A percentile compares a stretch with the other conserved stretches of the same genome.
phyloP scores from a whole-genome alignment of 176 grass and related monocot genomes.

The Olyra latifolia region DNA sequence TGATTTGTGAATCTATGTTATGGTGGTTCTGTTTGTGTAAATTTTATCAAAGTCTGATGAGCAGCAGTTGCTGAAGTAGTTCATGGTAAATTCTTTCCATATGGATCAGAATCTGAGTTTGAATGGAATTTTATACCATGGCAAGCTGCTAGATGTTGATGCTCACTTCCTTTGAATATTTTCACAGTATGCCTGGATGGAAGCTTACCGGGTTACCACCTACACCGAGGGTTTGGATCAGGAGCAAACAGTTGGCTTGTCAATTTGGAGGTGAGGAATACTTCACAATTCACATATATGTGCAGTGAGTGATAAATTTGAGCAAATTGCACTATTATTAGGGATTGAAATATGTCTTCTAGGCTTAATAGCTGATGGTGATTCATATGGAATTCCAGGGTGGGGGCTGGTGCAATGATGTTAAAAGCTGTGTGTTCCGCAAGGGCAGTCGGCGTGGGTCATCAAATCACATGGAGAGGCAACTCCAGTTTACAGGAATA shows the following conservation, averaged over 20 bases:
- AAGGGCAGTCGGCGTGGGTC: conserved; percentile 70
- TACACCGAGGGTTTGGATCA: conserved; percentile 86
- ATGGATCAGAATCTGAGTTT: neutral
- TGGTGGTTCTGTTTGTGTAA: neutral
- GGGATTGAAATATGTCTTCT: neutral
- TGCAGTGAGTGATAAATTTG: neutral
- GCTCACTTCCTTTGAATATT: neutral
- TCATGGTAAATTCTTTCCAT: neutral
- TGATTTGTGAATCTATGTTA: neutral
- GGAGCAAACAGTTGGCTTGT: conserved; percentile 90
- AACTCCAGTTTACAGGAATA: conserved; percentile 81
- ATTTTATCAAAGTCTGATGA: neutral
- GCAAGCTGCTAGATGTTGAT: neutral
- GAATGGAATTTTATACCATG: neutral
- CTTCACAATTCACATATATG: neutral
- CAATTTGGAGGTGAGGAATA: conserved; percentile 73
- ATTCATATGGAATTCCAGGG: conserved; percentile 53
- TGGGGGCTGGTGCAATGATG: conserved; percentile 87
- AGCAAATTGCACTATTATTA: conserved; percentile 13
- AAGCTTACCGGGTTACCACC: conserved; percentile 86
- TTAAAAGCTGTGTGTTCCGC: conserved; percentile 57
- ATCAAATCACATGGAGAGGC: conserved; percentile 70
- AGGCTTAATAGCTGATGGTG: conserved; percentile 25
- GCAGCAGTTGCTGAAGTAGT: neutral
- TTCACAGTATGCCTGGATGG: conserved; percentile 97